These are phyloP conservation scores for Eucalyptus coolabah DNA, from an alignment of 345 rosid species.

Conservation along the genomic window DNA sequence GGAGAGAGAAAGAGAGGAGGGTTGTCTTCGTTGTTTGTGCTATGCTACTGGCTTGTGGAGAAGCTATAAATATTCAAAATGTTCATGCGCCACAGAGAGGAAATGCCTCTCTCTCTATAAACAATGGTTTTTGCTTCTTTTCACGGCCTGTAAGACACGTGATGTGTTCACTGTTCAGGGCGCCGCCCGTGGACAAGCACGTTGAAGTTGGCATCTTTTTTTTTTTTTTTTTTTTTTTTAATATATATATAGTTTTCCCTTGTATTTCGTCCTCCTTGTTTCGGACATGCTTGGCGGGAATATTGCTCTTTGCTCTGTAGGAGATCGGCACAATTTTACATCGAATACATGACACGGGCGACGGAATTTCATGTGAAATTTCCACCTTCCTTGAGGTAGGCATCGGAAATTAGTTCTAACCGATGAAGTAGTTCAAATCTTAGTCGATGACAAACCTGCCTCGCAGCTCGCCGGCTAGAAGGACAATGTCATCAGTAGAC, in stretches of 20 bases:
- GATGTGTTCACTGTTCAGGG: background rate
- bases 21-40: background rate
- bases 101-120: too few species aligned
- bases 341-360: background rate
- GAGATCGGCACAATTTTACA: background rate
- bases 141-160: background rate
- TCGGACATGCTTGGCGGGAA: too few species aligned
- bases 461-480: background rate
- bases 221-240: fast-evolving
- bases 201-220: background rate
- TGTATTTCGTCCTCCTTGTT: background rate
- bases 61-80: background rate
- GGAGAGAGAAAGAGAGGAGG: background rate
- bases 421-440: background rate
- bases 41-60: background rate
- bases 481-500: background rate
- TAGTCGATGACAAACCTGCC: background rate
- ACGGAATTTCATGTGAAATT: background rate
- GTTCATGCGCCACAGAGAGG: background rate
- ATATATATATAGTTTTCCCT: background rate
- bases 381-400: background rate
- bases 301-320: background rate
- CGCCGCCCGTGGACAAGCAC: background rate
- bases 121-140: too few species aligned
- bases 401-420: background rate